These are phyloP conservation scores for Penicillium nucicola DNA, from an alignment of 495 filamentous ascomycete genomes.

Conservation along the genomic window DNA sequence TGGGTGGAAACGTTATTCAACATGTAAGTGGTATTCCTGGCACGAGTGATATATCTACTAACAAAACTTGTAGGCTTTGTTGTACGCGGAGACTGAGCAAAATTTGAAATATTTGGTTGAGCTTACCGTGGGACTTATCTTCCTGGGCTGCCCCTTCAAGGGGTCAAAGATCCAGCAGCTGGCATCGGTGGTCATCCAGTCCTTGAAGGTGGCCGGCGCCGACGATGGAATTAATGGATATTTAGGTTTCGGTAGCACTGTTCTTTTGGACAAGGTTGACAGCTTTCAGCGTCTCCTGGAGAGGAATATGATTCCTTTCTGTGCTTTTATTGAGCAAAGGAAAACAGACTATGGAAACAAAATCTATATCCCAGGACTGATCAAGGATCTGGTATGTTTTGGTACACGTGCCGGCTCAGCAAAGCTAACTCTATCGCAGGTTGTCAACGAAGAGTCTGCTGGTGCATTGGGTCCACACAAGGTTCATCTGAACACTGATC, in stretches of 20 bases:
- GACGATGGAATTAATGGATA: neutral
- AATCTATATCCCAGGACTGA: neutral
- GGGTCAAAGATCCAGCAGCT: neutral
- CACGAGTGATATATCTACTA: too few relatives aligned
- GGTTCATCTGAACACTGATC: constrained; percentile 1
- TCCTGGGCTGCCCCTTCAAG: neutral
- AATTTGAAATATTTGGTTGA: neutral
- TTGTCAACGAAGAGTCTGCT: neutral
- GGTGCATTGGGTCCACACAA: constrained; percentile 2
- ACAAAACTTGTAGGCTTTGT: neutral
- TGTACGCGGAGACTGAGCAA: neutral
- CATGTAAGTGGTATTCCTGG: neutral
- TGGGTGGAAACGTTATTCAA: constrained; percentile 1
- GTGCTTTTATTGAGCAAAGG: neutral
- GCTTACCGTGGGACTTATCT: neutral
- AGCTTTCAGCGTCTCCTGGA: neutral
- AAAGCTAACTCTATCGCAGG: neutral
- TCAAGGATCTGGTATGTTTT: neutral
- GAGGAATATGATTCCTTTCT: neutral
- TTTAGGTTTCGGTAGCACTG: neutral
- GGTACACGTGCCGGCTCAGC: neutral
- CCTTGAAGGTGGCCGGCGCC: neutral
- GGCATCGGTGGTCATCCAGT: neutral
- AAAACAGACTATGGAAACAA: constrained; percentile 1
- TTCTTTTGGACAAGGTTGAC: neutral